Evolutionary conservation across 2,329 filamentous ascomycete genomes (phyloP).

Genomic region (Beauveria caledonica): DNA sequence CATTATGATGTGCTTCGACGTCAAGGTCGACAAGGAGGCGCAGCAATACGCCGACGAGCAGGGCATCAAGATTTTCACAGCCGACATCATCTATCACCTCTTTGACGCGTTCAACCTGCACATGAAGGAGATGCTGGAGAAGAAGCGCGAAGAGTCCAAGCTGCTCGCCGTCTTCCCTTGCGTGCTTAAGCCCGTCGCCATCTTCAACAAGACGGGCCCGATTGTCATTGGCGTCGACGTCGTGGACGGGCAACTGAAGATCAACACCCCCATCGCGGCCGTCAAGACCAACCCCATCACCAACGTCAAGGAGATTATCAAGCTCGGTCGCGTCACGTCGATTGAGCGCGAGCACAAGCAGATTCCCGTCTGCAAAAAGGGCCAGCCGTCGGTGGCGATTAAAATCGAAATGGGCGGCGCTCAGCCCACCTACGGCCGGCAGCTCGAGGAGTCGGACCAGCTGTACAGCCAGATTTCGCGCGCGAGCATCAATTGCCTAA

Average conservation of each 20-base stretch:
- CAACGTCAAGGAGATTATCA: constrained; percentile 73
- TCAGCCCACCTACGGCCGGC: constrained; percentile 89
- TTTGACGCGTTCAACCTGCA: constrained; percentile 96
- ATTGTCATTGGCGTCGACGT: constrained; percentile 96
- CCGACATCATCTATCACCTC: constrained; percentile 97
- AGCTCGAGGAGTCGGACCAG: constrained; percentile 83
- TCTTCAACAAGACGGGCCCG: constrained; percentile 97
- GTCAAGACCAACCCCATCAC: constrained; percentile 76
- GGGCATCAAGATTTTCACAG: constrained; percentile 95
- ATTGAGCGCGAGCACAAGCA: constrained; percentile 98
- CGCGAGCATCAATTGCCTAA: constrained; percentile 84
- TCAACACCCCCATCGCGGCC: constrained; percentile 84
- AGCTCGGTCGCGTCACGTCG: constrained; percentile 85
- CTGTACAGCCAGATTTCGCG: constrained; percentile 86
- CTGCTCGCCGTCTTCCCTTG: constrained; percentile 95
- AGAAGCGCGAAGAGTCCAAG: constrained; percentile 95
- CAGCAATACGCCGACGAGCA: constrained; percentile 84
- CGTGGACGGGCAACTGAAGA: constrained; percentile 73
- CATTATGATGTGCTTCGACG: constrained; percentile 99
- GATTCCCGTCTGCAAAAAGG: constrained; percentile 85
- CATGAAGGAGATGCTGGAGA: constrained; percentile 77
- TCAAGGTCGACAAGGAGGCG: constrained; percentile 98
- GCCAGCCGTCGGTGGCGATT: constrained; percentile 92
- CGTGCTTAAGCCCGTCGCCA: constrained; percentile 77
- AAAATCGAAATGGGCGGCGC: constrained; percentile 92